Conservation (phyloP, 805 yeast genomes). For the Metschnikowia lochheadii region DNA sequence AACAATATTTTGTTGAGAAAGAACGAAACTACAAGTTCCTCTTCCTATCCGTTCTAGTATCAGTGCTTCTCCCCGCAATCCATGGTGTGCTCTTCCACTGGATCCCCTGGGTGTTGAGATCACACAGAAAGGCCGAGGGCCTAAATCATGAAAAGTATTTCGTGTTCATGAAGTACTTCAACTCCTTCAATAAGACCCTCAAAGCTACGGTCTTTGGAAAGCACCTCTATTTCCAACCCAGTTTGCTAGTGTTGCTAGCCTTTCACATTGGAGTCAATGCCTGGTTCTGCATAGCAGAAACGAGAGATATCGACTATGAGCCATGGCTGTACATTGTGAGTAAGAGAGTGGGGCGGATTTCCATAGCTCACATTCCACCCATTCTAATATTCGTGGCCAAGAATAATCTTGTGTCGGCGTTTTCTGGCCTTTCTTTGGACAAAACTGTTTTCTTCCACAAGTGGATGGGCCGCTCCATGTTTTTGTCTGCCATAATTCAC, state of each 20-base stretch:
- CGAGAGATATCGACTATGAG: slow-evolving; percentile 37
- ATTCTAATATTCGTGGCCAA: slow-evolving; percentile 36
- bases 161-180: slow-evolving; percentile 25
- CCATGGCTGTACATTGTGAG: slow-evolving; percentile 38
- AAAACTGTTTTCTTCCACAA: slow-evolving; percentile 37
- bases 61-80: slow-evolving; percentile 22
- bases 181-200: slow-evolving; percentile 24
- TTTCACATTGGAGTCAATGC: slow-evolving; percentile 28
- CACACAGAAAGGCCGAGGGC: slow-evolving; percentile 16
- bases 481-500: slow-evolving; percentile 34
- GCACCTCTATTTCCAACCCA: slow-evolving; percentile 39
- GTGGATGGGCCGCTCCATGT: slow-evolving; percentile 43
- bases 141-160: slow-evolving; percentile 22
- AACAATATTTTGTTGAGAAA: slow-evolving; percentile 38
- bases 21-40: slow-evolving; percentile 33
- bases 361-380: slow-evolving; percentile 38
- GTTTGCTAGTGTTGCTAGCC: slow-evolving; percentile 27
- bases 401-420: slow-evolving; percentile 34
- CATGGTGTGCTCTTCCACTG: slow-evolving; percentile 44
- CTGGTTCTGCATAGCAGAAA: slow-evolving; percentile 27
- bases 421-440: slow-evolving; percentile 42
- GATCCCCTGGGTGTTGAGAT: slow-evolving; percentile 35
- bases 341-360: slow-evolving; percentile 40
- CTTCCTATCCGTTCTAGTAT: slow-evolving; percentile 31
- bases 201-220: slow-evolving; percentile 17